Evolutionary conservation across 441 rosid species (phyloP).

Genomic region (Pelargonium cotyledonis): DNA sequence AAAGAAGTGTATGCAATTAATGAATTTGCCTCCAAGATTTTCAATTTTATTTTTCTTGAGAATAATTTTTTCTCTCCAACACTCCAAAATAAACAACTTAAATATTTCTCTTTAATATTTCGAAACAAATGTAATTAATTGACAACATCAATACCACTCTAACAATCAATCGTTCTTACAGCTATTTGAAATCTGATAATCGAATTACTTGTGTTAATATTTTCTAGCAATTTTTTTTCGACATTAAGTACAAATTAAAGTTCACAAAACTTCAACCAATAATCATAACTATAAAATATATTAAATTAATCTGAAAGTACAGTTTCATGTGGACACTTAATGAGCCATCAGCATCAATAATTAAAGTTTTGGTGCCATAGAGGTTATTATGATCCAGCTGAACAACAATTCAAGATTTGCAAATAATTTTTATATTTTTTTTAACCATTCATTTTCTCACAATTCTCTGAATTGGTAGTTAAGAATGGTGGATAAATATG

Average conservation of each 20-base stretch:
- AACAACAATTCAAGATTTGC: conserved; percentile 36
- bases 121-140: no score
- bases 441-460: no score
- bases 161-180: no score
- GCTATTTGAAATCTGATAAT: no score
- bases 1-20: conserved; percentile 59
- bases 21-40: conserved; percentile 61
- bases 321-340: background rate
- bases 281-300: conserved; percentile 17
- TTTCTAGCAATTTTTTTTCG: no score
- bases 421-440: background rate
- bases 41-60: conserved; percentile 1
- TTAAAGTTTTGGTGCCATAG: conserved; percentile 54
- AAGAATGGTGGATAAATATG: conserved; percentile 49
- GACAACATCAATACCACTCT: no score
- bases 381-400: conserved; percentile 38
- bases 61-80: background rate
- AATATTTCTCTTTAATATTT: conserved; percentile 6
- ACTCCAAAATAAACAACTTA: conserved; percentile 2
- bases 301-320: no score
- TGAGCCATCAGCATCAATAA: conserved; percentile 35
- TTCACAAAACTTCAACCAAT: background rate
- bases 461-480: conserved; percentile 29
- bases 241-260: no score
- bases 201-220: no score